A percentile compares a stretch with the other conserved stretches of the same genome.
Evolutionary conservation across 352 stramenopile species (phyloP).

Genomic region (Globisporangium nagaii): DNA sequence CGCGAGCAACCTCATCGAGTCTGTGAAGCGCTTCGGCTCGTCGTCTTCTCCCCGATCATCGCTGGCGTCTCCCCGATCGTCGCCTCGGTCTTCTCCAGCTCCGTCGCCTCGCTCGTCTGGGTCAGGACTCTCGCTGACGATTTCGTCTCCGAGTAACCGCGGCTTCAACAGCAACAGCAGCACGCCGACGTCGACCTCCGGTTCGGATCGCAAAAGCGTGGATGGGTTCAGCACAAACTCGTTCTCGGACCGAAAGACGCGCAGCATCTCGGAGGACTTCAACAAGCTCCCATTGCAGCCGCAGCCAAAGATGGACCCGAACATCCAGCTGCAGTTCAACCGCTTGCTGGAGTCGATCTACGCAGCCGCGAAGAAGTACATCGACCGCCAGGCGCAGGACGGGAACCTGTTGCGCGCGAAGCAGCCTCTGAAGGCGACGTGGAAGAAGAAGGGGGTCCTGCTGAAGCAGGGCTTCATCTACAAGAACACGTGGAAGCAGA

Average conservation of each 20-base stretch:
- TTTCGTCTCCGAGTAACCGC: slow-evolving; percentile 68
- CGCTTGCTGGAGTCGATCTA: slow-evolving; percentile 82
- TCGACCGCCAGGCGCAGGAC: slow-evolving; percentile 61
- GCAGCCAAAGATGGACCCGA: slow-evolving; percentile 81
- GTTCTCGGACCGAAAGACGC: slow-evolving; percentile 48
- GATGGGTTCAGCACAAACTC: slow-evolving; percentile 41
- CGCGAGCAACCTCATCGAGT: slow-evolving; percentile 80
- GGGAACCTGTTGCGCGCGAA: slow-evolving; percentile 56
- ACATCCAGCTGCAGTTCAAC: slow-evolving; percentile 82
- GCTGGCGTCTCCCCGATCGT: slow-evolving; percentile 45
- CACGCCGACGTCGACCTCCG: slow-evolving; percentile 47
- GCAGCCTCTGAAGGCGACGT: slow-evolving; percentile 68
- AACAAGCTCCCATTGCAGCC: slow-evolving; percentile 40
- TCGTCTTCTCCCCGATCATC: slow-evolving; percentile 52
- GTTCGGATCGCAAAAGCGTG: slow-evolving; percentile 37
- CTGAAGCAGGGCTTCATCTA: slow-evolving; percentile 89
- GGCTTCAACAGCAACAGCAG: slow-evolving; percentile 55
- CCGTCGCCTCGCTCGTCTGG: slow-evolving; percentile 45
- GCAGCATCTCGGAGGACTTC: slow-evolving; percentile 80
- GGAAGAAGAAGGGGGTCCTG: slow-evolving; percentile 87
- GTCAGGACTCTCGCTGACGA: slow-evolving; percentile 55
- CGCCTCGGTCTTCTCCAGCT: slow-evolving; percentile 50
- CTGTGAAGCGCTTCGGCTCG: slow-evolving; percentile 72
- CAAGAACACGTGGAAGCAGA: slow-evolving; percentile 88
- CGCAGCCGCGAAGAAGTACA: slow-evolving; percentile 80